These are phyloP conservation scores for Heimioporus sp. DNA, from an alignment of 768 basidiomycete species.

Conservation along the genomic window DNA sequence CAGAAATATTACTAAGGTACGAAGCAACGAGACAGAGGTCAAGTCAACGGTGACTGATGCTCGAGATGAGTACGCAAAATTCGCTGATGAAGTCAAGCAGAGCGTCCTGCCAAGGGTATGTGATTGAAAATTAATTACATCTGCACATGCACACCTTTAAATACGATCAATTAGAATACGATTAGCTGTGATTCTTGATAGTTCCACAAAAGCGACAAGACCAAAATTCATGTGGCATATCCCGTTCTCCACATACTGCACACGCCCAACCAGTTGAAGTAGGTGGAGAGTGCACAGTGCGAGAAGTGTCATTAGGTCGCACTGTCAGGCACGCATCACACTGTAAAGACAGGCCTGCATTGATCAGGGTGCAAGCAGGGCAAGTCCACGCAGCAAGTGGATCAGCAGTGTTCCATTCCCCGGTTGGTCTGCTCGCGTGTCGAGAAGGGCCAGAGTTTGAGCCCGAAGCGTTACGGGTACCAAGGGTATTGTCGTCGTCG, in stretches of 20 bases:
- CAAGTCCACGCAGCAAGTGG: slow-evolving; percentile 46
- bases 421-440: not conserved
- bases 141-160: too few relatives aligned
- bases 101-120: too few relatives aligned
- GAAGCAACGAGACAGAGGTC: too few relatives aligned
- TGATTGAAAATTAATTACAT: too few relatives aligned
- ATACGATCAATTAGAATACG: too few relatives aligned
- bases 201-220: slow-evolving; percentile 71
- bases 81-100: too few relatives aligned
- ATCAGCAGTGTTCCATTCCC: not conserved
- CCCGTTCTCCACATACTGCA: slow-evolving; percentile 56
- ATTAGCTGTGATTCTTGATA: slow-evolving; percentile 47
- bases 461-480: slow-evolving; percentile 24
- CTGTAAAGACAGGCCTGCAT: slow-evolving; percentile 43
- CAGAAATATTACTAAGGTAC: too few relatives aligned
- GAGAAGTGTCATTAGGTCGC: slow-evolving; percentile 33
- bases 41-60: too few relatives aligned
- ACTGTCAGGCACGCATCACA: slow-evolving; percentile 60
- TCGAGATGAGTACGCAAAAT: too few relatives aligned
- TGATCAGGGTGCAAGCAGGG: slow-evolving; percentile 64
- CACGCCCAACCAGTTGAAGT: slow-evolving; percentile 58
- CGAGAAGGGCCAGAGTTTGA: slow-evolving; percentile 23
- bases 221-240: slow-evolving; percentile 67
- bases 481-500: slow-evolving; percentile 18
- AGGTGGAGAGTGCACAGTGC: too few relatives aligned